These are phyloP conservation scores for Russula olivacea DNA, from an alignment of 768 basidiomycete genomes.

Conservation along the genomic window DNA sequence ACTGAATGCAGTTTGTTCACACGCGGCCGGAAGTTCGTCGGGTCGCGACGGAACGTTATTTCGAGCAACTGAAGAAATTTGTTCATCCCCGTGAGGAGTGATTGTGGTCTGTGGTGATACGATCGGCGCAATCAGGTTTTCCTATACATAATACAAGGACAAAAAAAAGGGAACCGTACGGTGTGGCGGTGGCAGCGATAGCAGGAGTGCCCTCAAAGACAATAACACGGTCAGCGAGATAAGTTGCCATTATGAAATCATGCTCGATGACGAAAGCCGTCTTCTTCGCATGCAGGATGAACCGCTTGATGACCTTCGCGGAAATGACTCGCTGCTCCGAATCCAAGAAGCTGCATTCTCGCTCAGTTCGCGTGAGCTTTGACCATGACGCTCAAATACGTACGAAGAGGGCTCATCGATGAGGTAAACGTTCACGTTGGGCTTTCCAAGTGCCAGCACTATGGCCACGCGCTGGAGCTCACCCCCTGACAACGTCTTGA, in stretches of 20 bases:
- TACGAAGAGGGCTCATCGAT: constrained; percentile 90
- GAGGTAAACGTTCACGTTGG: constrained; percentile 82
- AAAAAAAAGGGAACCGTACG: constrained; percentile 46
- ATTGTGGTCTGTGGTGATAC: constrained; percentile 66
- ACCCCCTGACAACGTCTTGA: constrained; percentile 97
- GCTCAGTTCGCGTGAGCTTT: not conserved
- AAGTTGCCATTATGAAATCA: constrained; percentile 99
- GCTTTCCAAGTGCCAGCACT: constrained; percentile 84
- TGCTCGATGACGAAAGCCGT: constrained; percentile 99
- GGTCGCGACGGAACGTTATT: constrained; percentile 97
- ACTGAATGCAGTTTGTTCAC: constrained; percentile 82
- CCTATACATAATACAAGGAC: not conserved
- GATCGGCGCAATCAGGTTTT: not conserved
- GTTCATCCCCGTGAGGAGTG: constrained; percentile 95
- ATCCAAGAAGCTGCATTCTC: constrained; percentile 71
- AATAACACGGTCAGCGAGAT: constrained; percentile 95
- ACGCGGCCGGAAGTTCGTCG: constrained; percentile 85
- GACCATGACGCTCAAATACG: not conserved
- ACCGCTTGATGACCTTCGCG: constrained; percentile 96
- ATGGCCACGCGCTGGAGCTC: constrained; percentile 98
- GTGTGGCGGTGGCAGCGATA: constrained; percentile 80
- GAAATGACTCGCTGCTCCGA: constrained; percentile 99
- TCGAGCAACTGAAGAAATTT: constrained; percentile 92
- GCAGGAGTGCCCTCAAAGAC: constrained; percentile 89
- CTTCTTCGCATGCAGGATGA: constrained; percentile 94